Evolutionary conservation across 495 filamentous ascomycete genomes (phyloP), one percentile per base, ranked within the genome.

Genomic region (Penicillium dipodomyicola): DNA sequence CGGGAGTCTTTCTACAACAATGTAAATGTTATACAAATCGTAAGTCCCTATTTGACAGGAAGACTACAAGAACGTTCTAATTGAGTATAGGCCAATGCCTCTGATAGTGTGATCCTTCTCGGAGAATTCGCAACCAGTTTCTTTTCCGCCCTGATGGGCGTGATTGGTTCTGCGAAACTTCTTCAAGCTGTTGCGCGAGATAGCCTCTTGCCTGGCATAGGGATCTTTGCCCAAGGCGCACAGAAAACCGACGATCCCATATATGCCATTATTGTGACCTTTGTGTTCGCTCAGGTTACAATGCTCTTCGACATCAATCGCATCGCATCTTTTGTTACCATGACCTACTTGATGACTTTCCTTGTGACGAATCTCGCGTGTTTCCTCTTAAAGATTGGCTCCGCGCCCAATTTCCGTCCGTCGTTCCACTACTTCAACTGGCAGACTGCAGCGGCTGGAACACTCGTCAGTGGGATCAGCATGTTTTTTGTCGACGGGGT

Each of bases 401-500:
- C 90, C n/a, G 91, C 91, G 2, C 91, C 91, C 8, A 96, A 96
- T 65, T 96, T 96, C 62, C 79, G 91, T 30, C 91, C 91, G 1
- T 91, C 87, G 1, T 96, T 96, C 66, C 87, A 88, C 59, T 91
- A 91, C 65, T 95, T 95, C 74, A 91, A 86, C 54, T 92, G 88
- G 89, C 79, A 88, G 64, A 94, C 90, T 25, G 91, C 91, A 39
- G 81, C 85, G 11, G 72, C 81, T 14, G 91, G 91, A 12, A 84
- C 89, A 19, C 60, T 93, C 22, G 76, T 88, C 14, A 91, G 89
- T 50, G 87, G 87, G 1, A 78, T 81, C 15, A 89, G 87, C 56
- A 95, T 95, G 90, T 90, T 93, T 65, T 92, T 92, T 61, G 89
- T 96, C 54, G 90, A 96, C 73, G 90, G 88, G 27, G 75, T 90